Evolutionary conservation across 805 yeast species (phyloP), one percentile per base, ranked within the genome.

Genomic region (Debaryomyces prosopidis): DNA sequence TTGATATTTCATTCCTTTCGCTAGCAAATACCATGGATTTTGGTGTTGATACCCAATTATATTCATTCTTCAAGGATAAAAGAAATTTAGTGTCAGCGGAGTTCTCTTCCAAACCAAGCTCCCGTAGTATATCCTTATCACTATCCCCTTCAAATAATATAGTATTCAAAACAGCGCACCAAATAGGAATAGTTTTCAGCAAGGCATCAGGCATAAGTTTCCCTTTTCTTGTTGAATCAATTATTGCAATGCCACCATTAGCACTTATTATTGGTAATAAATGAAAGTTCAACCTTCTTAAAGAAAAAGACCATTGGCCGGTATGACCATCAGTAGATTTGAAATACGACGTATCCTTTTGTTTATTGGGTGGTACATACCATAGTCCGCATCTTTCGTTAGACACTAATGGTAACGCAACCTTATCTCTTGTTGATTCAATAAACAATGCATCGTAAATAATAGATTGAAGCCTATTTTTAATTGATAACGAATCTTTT

Each of bases 261-360:
- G 60, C 44, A 0, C 54, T 54, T 0, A 88, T 56, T 0, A 78
- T 39, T 0, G 80, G 79, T 2, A 89, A 56, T 2, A 90, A 59
- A 57, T 89, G 96, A 46, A 87, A 68, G 62, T 90, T 90, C 32
- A 89, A 66, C 37, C 97, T 66, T 40, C 95, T 71, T 14, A 80
- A 63, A 28, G 89, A 84, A 55, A 90, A 89, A 27, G 76, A 75
- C 96, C 96, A 90, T 51, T 87, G 83, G 44, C 78, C 77, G 0
- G 81, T 82, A 57, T 90, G 97, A 0, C 97, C 97, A 65, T 90
- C 97, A 0, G 97, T 90, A 19, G 95, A 86, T 58, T 90, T 90
- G 68, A 90, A 90, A 57, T 90, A 89, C 14, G 84, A 79, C 0
- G 84, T 72, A 3, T 76, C 80, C 0, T 44, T 36, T 18, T 64